These are phyloP conservation scores for Metrosideros polymorpha DNA, from an alignment of 441 rosid species.

Conservation along the genomic window DNA sequence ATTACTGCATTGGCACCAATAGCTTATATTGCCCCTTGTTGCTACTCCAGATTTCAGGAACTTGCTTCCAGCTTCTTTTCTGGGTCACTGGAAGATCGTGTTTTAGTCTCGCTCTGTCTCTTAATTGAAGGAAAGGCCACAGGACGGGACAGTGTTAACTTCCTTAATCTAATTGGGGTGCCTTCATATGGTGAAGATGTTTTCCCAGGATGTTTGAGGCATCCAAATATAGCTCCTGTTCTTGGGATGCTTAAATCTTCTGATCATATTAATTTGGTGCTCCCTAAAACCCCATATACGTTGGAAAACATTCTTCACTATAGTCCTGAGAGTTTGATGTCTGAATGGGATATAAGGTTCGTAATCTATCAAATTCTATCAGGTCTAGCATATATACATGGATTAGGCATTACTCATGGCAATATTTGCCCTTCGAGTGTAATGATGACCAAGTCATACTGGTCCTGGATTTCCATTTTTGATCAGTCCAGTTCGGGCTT, in stretches of 20 bases:
- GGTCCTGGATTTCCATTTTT: slow-evolving; percentile 63
- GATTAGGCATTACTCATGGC: slow-evolving; percentile 58
- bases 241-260: slow-evolving; percentile 53
- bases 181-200: slow-evolving; percentile 43
- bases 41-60: slow-evolving; percentile 34
- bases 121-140: slow-evolving; percentile 66
- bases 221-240: slow-evolving; percentile 74
- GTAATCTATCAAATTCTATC: slow-evolving; percentile 74
- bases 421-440: slow-evolving; percentile 64
- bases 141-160: slow-evolving; percentile 46
- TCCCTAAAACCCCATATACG: slow-evolving; percentile 65
- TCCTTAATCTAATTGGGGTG: slow-evolving; percentile 55
- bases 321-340: slow-evolving; percentile 54
- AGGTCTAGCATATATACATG: slow-evolving; percentile 64
- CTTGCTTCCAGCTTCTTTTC: slow-evolving; percentile 42
- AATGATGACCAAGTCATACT: slow-evolving; percentile 54
- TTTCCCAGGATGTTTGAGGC: slow-evolving; percentile 58
- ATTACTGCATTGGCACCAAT: slow-evolving; percentile 53
- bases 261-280: slow-evolving; percentile 39
- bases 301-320: slow-evolving; percentile 73
- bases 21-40: slow-evolving; percentile 41
- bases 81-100: slow-evolving; percentile 55
- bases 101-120: slow-evolving; percentile 48
- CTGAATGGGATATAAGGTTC: slow-evolving; percentile 72
- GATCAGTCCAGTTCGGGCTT: slow-evolving; percentile 25